phyloP scores from a whole-genome alignment of 1,284 basidiomycete genomes.

The Leccinum cinnamomeum region DNA sequence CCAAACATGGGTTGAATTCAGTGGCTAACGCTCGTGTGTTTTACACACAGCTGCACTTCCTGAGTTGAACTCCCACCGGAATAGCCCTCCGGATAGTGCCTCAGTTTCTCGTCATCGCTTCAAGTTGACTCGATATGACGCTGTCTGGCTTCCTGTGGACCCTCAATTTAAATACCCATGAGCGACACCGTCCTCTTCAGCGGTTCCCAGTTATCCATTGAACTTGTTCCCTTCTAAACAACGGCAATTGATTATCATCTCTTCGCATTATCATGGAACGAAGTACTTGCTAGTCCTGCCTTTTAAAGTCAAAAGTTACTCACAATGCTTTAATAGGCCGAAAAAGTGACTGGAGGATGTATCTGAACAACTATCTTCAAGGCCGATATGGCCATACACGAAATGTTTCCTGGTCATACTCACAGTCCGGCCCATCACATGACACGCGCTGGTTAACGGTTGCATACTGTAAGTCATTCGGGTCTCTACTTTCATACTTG shows the following conservation, averaged over 20 bases:
- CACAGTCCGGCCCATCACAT: constrained; percentile 28
- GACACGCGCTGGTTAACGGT: constrained; percentile 28
- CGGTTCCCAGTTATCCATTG: constrained; percentile 7
- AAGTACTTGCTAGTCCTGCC: constrained; percentile 7
- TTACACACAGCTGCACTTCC: constrained; percentile 25
- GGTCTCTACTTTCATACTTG: neutral
- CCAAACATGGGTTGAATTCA: constrained; percentile 24
- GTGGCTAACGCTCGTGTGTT: constrained; percentile 4
- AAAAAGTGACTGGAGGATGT: constrained; percentile 31
- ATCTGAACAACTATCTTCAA: constrained; percentile 33
- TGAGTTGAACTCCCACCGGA: constrained; percentile 11
- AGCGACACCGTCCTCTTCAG: constrained; percentile 7
- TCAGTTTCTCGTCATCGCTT: constrained; percentile 21
- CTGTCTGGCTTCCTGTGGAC: constrained; percentile 27
- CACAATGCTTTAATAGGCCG: constrained; percentile 13
- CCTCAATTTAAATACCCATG: constrained; percentile 27
- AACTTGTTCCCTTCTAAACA: constrained; percentile 1
- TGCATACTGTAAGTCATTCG: constrained; percentile 30
- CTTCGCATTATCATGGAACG: constrained; percentile 20
- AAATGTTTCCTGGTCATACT: constrained; percentile 24
- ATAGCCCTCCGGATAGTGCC: constrained; percentile 5
- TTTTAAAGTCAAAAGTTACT: constrained; percentile 5
- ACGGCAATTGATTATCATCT: neutral
- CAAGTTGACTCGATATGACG: constrained; percentile 30
- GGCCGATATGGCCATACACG: constrained; percentile 33